phyloP scores from a whole-genome alignment of 139 green algal genomes.

The Medakamo hakoo region DNA sequence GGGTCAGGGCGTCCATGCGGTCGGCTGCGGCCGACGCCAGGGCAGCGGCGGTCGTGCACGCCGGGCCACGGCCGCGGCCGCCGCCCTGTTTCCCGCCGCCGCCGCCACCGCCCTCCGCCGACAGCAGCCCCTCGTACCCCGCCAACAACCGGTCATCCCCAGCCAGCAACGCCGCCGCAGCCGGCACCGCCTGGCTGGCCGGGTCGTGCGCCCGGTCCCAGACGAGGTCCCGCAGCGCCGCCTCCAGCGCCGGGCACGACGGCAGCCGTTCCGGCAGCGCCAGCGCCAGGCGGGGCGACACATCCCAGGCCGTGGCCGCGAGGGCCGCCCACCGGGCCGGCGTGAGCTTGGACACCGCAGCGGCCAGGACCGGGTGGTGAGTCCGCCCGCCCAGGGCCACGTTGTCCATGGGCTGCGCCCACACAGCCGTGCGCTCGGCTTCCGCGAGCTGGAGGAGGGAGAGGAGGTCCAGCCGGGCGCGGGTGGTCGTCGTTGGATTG shows the following conservation, averaged over 20 bases:
- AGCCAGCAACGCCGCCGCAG: constrained; percentile 36
- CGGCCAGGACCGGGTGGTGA: too few relatives aligned
- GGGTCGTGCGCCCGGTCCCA: constrained; percentile 14
- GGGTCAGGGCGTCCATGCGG: constrained; percentile 10
- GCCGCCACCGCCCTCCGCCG: too few relatives aligned
- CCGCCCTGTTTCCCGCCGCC: too few relatives aligned
- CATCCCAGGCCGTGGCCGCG: constrained; percentile 30
- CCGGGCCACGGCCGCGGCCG: constrained; percentile 9
- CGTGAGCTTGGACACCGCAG: too few relatives aligned
- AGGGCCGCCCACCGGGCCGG: constrained; percentile 16
- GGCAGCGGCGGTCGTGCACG: constrained; percentile 16
- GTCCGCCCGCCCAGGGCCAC: constrained; percentile 1
- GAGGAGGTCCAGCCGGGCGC: constrained; percentile 13
- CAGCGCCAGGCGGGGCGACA: constrained; percentile 40
- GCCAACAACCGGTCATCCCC: not conserved
- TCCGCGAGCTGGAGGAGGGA: constrained; percentile 17
- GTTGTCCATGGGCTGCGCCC: constrained; percentile 12
- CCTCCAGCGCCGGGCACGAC: not conserved
- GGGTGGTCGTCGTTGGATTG: not conserved
- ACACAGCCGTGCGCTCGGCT: constrained; percentile 37
- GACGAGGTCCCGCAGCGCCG: constrained; percentile 27
- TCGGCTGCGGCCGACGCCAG: not conserved
- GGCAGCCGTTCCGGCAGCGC: constrained; percentile 18
- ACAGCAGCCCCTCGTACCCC: not conserved
- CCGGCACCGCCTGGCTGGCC: constrained; percentile 27